Conservation (phyloP, 192 early-diverging fungal species). For the Pilobolus umbonatus region DNA sequence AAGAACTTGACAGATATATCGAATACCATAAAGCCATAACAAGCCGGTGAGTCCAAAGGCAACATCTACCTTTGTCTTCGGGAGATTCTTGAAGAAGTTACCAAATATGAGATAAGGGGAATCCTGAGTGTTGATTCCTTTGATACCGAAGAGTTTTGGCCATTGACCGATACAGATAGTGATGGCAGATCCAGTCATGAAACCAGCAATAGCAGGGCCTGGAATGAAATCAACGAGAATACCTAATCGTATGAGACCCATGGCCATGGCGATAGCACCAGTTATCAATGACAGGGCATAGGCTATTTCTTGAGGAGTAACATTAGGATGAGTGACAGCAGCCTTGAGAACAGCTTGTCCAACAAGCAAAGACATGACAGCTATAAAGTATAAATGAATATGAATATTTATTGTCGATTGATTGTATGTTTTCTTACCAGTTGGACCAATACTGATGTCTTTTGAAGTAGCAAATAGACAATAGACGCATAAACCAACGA, state of each 20-base stretch:
- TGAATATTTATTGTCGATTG: too few species aligned
- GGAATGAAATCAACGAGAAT: constrained; percentile 81
- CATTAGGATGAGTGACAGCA: constrained; percentile 7
- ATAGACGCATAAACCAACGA: constrained; percentile 54
- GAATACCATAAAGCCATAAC: constrained; percentile 36
- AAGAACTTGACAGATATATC: constrained; percentile 33
- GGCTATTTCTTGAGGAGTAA: constrained; percentile 48
- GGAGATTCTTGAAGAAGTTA: constrained; percentile 44
- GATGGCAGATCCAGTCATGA: constrained; percentile 81
- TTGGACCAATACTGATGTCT: constrained; percentile 66
- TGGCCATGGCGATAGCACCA: constrained; percentile 63
- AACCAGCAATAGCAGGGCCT: constrained; percentile 78
- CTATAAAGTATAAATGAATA: background rate
- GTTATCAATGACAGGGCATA: constrained; percentile 68
- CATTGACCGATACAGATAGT: constrained; percentile 66
- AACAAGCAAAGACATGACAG: constrained; percentile 79
- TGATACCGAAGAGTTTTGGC: constrained; percentile 82
- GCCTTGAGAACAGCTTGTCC: constrained; percentile 58
- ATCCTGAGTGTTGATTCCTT: constrained; percentile 66
- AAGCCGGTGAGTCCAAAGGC: constrained; percentile 53
- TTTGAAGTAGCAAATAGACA: constrained; percentile 77
- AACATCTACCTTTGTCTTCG: constrained; percentile 50
- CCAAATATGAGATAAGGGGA: constrained; percentile 53
- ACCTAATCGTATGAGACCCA: constrained; percentile 84
- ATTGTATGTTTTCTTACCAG: constrained; percentile 25